These are phyloP conservation scores for Diaporthe citri DNA, from an alignment of 2,329 filamentous ascomycete genomes.

Conservation along the genomic window DNA sequence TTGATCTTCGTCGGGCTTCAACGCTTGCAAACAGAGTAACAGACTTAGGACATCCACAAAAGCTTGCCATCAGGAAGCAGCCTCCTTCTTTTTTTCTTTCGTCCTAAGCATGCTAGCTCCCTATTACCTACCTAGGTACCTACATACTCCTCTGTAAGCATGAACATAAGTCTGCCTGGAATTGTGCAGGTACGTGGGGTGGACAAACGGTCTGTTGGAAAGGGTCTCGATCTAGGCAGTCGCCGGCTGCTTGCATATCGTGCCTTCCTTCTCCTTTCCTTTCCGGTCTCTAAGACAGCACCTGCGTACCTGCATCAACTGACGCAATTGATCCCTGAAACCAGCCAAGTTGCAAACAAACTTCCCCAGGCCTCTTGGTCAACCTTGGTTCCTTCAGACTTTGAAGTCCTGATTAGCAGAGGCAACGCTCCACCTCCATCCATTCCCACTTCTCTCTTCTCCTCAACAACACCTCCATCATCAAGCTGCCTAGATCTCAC, in stretches of 20 bases:
- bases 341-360: neutral
- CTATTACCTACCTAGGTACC: neutral
- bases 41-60: neutral
- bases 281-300: neutral
- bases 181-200: neutral
- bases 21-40: neutral
- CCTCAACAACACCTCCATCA: neutral
- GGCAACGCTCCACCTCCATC: neutral
- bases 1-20: too few relatives aligned
- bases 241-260: slow-evolving; percentile 1
- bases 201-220: neutral
- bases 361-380: too few relatives aligned
- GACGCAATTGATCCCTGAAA: neutral
- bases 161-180: neutral
- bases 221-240: neutral
- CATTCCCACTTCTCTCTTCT: neutral
- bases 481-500: neutral
- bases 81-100: neutral
- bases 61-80: neutral
- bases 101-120: neutral
- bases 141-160: too few relatives aligned
- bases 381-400: neutral
- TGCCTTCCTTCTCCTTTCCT: neutral
- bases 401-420: neutral
- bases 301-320: neutral